phyloP scores from a whole-genome alignment of 2,329 filamentous ascomycete species.

The Lachnellula hyalina region DNA sequence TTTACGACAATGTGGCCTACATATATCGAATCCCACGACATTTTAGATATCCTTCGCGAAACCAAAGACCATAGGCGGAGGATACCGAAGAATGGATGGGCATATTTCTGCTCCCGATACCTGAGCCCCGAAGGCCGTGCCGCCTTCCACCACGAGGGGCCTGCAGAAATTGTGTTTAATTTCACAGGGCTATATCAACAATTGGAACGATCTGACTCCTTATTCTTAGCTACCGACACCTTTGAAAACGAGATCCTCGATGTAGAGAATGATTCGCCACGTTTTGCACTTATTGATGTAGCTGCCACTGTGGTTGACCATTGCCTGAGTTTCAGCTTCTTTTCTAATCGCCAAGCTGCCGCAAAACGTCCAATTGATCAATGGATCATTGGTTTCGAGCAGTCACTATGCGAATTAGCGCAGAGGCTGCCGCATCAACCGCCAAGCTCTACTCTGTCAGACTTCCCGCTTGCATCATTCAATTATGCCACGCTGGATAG shows the following conservation, averaged over 20 bases:
- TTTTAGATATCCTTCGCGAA: conserved; percentile 13
- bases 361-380: not conserved
- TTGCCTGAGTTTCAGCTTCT: not conserved
- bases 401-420: not conserved
- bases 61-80: conserved; percentile 34
- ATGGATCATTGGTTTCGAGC: not conserved
- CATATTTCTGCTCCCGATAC: conserved; percentile 35
- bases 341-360: conserved; percentile 10
- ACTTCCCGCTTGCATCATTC: conserved; percentile 7
- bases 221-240: conserved; percentile 12
- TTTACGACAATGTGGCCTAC: conserved; percentile 38
- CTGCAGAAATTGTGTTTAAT: conserved; percentile 44
- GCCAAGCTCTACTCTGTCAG: conserved; percentile 2
- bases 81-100: conserved; percentile 32
- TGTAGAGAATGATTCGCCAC: no score
- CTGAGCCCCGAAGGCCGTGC: conserved; percentile 25
- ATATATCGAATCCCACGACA: not conserved
- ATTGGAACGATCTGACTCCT: conserved; percentile 35
- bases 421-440: not conserved
- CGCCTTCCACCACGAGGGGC: conserved; percentile 31
- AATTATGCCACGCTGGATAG: not conserved
- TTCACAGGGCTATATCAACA: conserved; percentile 42
- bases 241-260: no score
- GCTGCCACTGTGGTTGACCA: not conserved
- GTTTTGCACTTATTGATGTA: not conserved